Base-by-base conservation (phyloP, 169 alveolate species). In the Plasmodium malariae region DNA sequence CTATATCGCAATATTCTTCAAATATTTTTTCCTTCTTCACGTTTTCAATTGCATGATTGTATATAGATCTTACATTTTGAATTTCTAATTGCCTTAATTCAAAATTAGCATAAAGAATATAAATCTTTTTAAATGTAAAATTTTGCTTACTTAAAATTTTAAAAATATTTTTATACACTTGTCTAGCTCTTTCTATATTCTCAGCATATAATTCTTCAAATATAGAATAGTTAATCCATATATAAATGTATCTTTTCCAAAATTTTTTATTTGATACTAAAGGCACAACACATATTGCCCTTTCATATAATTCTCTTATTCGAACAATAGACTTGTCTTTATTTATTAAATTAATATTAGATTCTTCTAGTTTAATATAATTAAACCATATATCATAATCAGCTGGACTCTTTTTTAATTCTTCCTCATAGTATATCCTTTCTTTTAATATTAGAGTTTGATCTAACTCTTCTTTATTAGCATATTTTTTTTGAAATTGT, bases 301-400 rank as follows among this genome's bases (percentile, higher is more conserved):
- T 92, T 90, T 98, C 99, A 95, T 97, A 98, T 24, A 96, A 86
- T 14, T 97, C 98, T 78, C 98, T 94, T 1, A 96, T 95, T 54
- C 98, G 92, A 28, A 89, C 94, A 54, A 92, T 60, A 48, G 68
- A 55, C 30, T 57, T 57, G 1, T 76, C 88, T 17, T 87, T 86
- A 57, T 74, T 93, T 32, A 78, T 24, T 3, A 74, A 71, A 73
- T 94, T 93, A 24, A 96, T 93, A 6, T 96, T 93, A 9, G 95
- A 88, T 88, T 97, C 99, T 93, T 98, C 99, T 88, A 98, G 95
- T 73, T 97, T 96, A 7, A 97, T 93, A 91, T 97, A 97, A 93
- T 98, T 99, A 93, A 98, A 97, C 99, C 99, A 98, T 59, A 95
- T 90, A 89, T 98, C 99, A 95, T 98, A 98, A 93, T 97, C 97